phyloP scores from a whole-genome alignment of 2,329 filamentous ascomycete species.

The Pseudogymnoascus sp. region DNA sequence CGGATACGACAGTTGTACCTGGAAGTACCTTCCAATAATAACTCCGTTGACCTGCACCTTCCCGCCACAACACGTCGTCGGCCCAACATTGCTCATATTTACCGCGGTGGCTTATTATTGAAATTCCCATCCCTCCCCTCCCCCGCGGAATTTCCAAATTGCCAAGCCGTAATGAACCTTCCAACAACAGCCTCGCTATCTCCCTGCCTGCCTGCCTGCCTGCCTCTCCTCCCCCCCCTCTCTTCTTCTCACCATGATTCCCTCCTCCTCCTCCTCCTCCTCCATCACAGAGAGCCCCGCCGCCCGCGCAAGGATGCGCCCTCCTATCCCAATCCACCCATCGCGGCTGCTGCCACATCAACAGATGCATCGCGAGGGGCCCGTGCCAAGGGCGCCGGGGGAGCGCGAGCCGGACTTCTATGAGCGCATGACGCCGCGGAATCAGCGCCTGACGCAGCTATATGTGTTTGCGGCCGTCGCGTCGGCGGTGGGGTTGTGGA shows the following conservation, averaged over 20 bases:
- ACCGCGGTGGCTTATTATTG: conserved; percentile 5
- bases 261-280: not conserved
- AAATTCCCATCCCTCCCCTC: not conserved
- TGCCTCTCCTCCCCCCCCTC: not conserved
- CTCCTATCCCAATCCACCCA: not conserved
- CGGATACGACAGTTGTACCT: conserved; percentile 2
- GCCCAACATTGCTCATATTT: not conserved
- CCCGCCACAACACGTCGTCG: not conserved
- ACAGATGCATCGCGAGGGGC: conserved; percentile 2
- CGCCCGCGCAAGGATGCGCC: not conserved
- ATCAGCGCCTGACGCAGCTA: not conserved
- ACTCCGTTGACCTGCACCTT: not conserved
- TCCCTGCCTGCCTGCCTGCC: too few relatives aligned
- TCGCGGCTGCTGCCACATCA: conserved; percentile 3
- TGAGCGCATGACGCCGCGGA: not conserved
- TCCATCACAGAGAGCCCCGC: not conserved
- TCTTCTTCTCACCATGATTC: not conserved
- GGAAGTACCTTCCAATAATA: conserved; percentile 6
- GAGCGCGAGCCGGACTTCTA: conserved; percentile 3
- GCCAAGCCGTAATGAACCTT: not conserved
- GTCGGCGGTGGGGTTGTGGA: not conserved
- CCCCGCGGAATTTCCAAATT: not conserved
- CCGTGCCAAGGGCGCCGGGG: not conserved
- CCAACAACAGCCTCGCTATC: not conserved
- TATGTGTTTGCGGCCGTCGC: not conserved